These are phyloP conservation scores for Penicillium expansum DNA, from an alignment of 2,329 filamentous ascomycete species.

Conservation along the genomic window DNA sequence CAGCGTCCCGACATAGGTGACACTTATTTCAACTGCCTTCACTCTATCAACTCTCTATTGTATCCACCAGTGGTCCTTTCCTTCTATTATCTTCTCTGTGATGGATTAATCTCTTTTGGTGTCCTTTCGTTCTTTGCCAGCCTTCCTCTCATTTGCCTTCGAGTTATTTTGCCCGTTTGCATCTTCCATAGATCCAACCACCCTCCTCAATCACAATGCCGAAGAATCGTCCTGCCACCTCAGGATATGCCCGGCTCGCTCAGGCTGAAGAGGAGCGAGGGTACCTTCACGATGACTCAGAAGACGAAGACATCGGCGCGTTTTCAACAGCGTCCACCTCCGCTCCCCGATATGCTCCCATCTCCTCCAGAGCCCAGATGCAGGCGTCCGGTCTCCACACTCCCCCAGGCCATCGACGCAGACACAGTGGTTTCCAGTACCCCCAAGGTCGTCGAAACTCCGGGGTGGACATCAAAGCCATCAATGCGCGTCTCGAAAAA, in stretches of 20 bases:
- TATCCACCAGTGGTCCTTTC: slow-evolving; percentile 2
- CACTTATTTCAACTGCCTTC: slow-evolving; percentile 9
- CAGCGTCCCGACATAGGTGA: slow-evolving; percentile 17
- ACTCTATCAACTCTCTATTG: slow-evolving; percentile 3
- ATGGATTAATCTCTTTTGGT: slow-evolving; percentile 17
- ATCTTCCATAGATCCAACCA: slow-evolving; percentile 11
- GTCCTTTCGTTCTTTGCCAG: slow-evolving; percentile 9
- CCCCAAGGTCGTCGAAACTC: slow-evolving; percentile 67
- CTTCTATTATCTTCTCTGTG: slow-evolving; percentile 7
- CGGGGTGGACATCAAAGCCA: slow-evolving; percentile 95
- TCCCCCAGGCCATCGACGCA: slow-evolving; percentile 44
- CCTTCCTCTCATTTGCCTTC: slow-evolving; percentile 11
- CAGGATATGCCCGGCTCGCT: slow-evolving; percentile 79
- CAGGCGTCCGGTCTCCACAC: slow-evolving; percentile 44
- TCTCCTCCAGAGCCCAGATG: slow-evolving; percentile 52
- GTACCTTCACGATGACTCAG: slow-evolving; percentile 62
- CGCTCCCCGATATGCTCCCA: slow-evolving; percentile 62
- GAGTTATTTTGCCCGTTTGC: not conserved
- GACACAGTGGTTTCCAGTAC: slow-evolving; percentile 47
- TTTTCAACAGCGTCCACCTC: slow-evolving; percentile 55
- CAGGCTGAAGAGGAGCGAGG: slow-evolving; percentile 66
- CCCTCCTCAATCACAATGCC: slow-evolving; percentile 55
- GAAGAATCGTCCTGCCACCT: slow-evolving; percentile 66
- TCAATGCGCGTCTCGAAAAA: slow-evolving; percentile 89
- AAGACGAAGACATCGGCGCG: slow-evolving; percentile 60